phyloP scores from a whole-genome alignment of 176 grass and related monocot genomes.

The Zizania latifolia region DNA sequence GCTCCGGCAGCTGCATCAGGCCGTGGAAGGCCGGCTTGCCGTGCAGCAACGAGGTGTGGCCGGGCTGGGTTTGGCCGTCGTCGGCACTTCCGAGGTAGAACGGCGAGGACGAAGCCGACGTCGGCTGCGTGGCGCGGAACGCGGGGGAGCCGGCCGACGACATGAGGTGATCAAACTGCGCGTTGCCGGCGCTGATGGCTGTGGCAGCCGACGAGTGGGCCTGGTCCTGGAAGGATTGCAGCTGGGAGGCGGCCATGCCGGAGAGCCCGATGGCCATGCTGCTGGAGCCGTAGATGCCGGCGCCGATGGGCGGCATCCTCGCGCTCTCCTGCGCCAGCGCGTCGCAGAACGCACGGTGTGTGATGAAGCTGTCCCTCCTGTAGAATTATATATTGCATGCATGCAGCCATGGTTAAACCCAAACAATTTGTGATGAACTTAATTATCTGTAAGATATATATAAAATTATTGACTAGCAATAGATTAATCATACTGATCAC shows the following conservation, averaged over 20 bases:
- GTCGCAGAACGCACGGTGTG: conserved; percentile 83
- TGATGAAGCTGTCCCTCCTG: conserved; percentile 97
- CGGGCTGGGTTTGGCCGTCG: conserved; percentile 19
- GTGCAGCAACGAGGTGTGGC: conserved; percentile 40
- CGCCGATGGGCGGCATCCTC: conserved; percentile 34
- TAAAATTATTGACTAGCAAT: no score
- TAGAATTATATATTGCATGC: neutral
- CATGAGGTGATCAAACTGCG: conserved; percentile 56
- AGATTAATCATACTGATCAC: no score
- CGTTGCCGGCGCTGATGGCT: conserved; percentile 19
- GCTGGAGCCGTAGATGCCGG: conserved; percentile 36
- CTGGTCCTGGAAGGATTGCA: conserved; percentile 33
- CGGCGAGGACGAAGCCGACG: conserved; percentile 15
- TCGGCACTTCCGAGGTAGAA: conserved; percentile 52
- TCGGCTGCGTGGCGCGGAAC: conserved; percentile 24
- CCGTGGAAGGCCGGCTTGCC: conserved; percentile 58
- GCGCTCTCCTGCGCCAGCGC: conserved; percentile 81
- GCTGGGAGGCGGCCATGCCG: conserved; percentile 22
- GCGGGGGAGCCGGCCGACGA: neutral
- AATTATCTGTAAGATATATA: no score
- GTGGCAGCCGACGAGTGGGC: conserved; percentile 23
- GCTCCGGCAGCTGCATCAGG: conserved; percentile 71
- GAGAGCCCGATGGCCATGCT: conserved; percentile 49
- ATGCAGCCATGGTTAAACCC: no score
- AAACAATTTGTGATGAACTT: no score